Conservation (phyloP, 352 stramenopile species). For the Blastocystis sp. region DNA sequence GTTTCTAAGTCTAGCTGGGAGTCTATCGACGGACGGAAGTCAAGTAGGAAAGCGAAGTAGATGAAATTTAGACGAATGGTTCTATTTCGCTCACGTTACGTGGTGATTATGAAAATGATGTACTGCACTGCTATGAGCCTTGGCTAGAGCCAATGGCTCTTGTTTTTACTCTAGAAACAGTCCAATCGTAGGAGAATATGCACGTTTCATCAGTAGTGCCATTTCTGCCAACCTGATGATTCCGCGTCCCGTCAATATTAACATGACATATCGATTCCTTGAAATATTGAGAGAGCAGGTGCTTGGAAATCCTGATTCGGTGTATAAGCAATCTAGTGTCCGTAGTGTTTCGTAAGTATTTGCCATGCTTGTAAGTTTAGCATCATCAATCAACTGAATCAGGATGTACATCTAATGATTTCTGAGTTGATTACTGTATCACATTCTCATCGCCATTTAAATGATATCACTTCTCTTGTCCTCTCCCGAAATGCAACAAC, state of each 20-base stretch:
- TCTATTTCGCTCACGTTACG: not conserved
- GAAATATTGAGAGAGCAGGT: not conserved
- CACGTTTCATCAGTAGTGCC: not conserved
- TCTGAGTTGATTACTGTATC: not conserved
- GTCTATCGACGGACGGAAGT: not conserved
- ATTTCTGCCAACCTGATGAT: not conserved
- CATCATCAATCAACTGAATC: not conserved
- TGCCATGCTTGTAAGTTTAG: not conserved
- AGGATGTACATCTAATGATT: not conserved
- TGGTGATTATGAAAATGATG: not conserved
- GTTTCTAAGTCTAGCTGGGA: not conserved
- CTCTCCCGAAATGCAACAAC: not conserved
- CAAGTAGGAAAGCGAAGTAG: not conserved
- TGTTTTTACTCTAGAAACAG: not conserved
- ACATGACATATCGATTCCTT: slow-evolving; percentile 17
- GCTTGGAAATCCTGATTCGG: not conserved
- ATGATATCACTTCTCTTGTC: not conserved
- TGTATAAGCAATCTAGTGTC: not conserved
- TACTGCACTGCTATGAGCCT: not conserved
- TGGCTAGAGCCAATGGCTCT: not conserved
- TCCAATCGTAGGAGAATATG: not conserved
- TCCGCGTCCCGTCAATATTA: not conserved
- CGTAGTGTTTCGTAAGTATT: not conserved
- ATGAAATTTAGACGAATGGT: not conserved
- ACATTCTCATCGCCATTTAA: not conserved